Percentiles rank a stretch among this genome's conserved stretches.
These are phyloP conservation scores for Coemansia sp. DNA, from an alignment of 192 early-diverging fungal genomes.

Conservation along the genomic window DNA sequence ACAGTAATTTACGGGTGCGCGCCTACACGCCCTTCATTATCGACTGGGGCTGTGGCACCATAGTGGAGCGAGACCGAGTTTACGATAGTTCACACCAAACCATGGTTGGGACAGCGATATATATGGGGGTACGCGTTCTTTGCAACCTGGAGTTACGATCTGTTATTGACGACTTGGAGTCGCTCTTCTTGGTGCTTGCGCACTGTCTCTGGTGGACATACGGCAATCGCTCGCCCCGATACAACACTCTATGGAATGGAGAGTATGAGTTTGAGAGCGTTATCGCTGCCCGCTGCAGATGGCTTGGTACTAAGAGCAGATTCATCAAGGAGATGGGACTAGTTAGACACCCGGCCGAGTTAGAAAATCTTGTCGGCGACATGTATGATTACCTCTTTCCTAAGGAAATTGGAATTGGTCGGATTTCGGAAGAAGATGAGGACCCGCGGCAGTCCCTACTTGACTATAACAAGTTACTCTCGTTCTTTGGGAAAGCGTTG, in stretches of 20 bases:
- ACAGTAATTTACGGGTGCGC: not conserved
- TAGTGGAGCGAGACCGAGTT: not conserved
- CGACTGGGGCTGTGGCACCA: conserved; percentile 3
- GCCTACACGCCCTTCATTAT: not conserved
- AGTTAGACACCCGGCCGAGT: not conserved
- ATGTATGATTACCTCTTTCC: too few relatives aligned
- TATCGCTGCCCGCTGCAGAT: too few relatives aligned
- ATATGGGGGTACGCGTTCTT: conserved; percentile 10
- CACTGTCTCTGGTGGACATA: not conserved
- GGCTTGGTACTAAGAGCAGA: not conserved
- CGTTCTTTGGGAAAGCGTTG: too few relatives aligned
- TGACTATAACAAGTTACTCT: too few relatives aligned
- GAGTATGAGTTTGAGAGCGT: not conserved
- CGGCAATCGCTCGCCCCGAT: not conserved
- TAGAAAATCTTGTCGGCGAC: too few relatives aligned
- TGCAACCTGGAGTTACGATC: not conserved
- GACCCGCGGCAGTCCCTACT: too few relatives aligned
- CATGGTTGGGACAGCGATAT: not conserved
- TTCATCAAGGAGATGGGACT: not conserved
- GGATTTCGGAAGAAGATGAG: too few relatives aligned
- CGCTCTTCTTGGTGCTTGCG: conserved; percentile 1
- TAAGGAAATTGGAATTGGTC: too few relatives aligned
- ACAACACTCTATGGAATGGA: not conserved
- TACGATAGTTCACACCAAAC: not conserved
- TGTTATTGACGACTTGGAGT: conserved; percentile 10